Conservation (phyloP, 2,329 filamentous ascomycete species). For the Neofusicoccum ribis region DNA sequence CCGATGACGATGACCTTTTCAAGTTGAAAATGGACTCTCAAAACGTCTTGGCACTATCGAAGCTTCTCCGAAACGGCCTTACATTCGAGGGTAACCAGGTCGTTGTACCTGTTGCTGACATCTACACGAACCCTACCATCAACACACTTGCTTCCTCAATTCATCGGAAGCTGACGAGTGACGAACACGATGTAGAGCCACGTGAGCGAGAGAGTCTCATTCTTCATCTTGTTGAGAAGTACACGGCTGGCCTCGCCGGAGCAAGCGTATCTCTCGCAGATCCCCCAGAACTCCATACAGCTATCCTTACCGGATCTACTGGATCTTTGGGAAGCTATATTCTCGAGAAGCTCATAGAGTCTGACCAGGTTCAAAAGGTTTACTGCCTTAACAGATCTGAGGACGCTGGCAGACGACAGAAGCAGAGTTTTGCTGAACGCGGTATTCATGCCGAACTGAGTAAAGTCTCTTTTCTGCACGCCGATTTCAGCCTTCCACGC, state of each 20-base stretch:
- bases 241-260: slow-evolving; percentile 26
- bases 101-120: slow-evolving; percentile 24
- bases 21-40: slow-evolving; percentile 36
- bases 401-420: background rate
- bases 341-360: slow-evolving; percentile 20
- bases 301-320: slow-evolving; percentile 24
- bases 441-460: background rate
- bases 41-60: slow-evolving; percentile 28
- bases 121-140: slow-evolving; percentile 36
- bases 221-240: slow-evolving; percentile 31
- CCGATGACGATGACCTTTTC: slow-evolving; percentile 30
- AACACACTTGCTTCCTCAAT: slow-evolving; percentile 25
- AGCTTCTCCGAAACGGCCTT: slow-evolving; percentile 24
- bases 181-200: background rate
- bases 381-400: slow-evolving; percentile 22
- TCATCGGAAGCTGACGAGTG: background rate
- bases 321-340: slow-evolving; percentile 23
- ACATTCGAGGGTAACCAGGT: background rate
- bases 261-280: background rate
- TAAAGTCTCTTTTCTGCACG: slow-evolving; percentile 19
- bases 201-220: slow-evolving; percentile 26
- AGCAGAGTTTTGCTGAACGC: background rate
- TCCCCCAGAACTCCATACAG: slow-evolving; percentile 9
- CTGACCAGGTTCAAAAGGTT: slow-evolving; percentile 15
- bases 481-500: slow-evolving; percentile 18